Evolutionary conservation across 2,329 filamentous ascomycete species (phyloP), one percentile per base, ranked within the genome.

Genomic region (Colletotrichum tamarilloi): DNA sequence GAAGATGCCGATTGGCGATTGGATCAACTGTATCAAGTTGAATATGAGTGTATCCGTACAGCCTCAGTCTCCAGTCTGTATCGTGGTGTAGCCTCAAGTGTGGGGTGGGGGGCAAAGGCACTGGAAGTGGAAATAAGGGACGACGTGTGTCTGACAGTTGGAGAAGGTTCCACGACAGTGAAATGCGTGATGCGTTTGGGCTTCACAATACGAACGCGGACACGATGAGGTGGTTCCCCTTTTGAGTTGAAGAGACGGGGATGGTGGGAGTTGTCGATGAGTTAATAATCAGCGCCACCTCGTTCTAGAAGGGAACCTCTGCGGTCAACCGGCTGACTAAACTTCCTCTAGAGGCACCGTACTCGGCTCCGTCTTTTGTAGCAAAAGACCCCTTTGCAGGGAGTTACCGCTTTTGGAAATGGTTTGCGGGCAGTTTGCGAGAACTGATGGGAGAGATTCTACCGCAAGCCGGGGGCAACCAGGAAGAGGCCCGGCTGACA

Each of bases 201-300:
- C 49, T 38, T 73, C 67, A 52, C 16, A 42, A 73, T 66, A 66
- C 67, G 71, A 66, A 73, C 42, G n/a, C 58, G 59, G 59, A 56
- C 53, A 73, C 70, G 70, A 73, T 64, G 59, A 64, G 26, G 14
- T 57, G 66, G 53, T 59, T 64, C 42, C 55, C 52, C 24, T 38
- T 64, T 64, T 26, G 52, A 72, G 70, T 56, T 26, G 62, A 46
- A 8, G 38, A 12, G 32, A 49, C 64, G 68, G 58, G 58, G 57
- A 53, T 68, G 19, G 19, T 16, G 32, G 7, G 11, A 16, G 30
- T 42, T 65, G 46, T 26, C 14, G 28, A 14, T 24, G 46, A 53
- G 11, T 16, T 49, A 30, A 19, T 14, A 8, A 42, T 42, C 38
- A 32, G 11, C 19, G 57, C 32, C 57, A 30, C 5, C 26, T 57